Conservation (phyloP, 768 basidiomycete species). For the Termitomyces sp. region DNA sequence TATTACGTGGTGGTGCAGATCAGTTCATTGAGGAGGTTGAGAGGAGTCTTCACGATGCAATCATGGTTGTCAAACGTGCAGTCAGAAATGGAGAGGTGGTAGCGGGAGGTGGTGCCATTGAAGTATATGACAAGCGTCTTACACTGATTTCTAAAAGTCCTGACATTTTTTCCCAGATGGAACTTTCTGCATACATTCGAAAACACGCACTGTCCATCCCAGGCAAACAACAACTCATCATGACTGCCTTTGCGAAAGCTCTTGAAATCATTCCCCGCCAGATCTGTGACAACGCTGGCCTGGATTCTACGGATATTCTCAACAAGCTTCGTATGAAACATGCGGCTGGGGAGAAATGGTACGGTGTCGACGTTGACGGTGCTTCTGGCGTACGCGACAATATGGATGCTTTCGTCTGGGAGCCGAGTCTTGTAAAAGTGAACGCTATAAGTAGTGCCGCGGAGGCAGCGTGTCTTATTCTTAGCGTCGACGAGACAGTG, state of each 20-base stretch:
- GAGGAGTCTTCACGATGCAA: slow-evolving; percentile 94
- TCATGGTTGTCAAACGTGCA: slow-evolving; percentile 99
- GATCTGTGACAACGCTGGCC: slow-evolving; percentile 96
- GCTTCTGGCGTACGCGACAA: slow-evolving; percentile 88
- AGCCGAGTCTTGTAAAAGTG: slow-evolving; percentile 90
- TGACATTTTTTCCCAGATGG: slow-evolving; percentile 66
- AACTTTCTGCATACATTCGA: slow-evolving; percentile 90
- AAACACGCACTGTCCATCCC: slow-evolving; percentile 89
- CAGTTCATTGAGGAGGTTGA: slow-evolving; percentile 99
- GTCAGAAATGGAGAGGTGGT: slow-evolving; percentile 95
- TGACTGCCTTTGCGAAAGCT: slow-evolving; percentile 94
- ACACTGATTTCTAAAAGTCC: not conserved
- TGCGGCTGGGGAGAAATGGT: slow-evolving; percentile 84
- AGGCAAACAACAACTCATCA: slow-evolving; percentile 91
- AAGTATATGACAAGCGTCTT: slow-evolving; percentile 45
- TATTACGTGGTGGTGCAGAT: slow-evolving; percentile 94
- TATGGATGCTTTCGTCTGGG: slow-evolving; percentile 98
- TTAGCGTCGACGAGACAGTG: slow-evolving; percentile 97
- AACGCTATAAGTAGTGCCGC: slow-evolving; percentile 95
- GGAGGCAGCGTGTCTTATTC: slow-evolving; percentile 93
- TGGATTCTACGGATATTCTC: slow-evolving; percentile 95
- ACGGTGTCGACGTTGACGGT: slow-evolving; percentile 92
- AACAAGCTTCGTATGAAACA: slow-evolving; percentile 98
- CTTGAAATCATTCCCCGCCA: slow-evolving; percentile 97
- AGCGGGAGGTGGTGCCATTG: slow-evolving; percentile 95